phyloP scores from a whole-genome alignment of 176 grass and related monocot species.

The Rhynchospora breviuscula region DNA sequence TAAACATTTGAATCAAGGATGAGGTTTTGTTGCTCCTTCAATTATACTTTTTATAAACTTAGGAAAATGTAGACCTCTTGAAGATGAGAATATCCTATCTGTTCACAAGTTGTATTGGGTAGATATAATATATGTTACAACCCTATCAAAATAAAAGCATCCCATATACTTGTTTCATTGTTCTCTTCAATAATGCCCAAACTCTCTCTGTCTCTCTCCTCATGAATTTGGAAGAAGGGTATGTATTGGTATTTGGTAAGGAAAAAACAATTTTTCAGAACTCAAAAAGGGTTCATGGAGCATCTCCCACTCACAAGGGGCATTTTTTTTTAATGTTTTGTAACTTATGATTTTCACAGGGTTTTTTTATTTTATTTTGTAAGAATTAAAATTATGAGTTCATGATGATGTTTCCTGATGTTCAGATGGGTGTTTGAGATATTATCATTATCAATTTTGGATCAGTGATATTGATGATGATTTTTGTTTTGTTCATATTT shows the following conservation, averaged over 20 bases:
- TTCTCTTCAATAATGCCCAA: neutral
- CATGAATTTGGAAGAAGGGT: neutral
- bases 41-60: neutral
- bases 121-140: slow-evolving; percentile 2
- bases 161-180: neutral
- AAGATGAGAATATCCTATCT: neutral
- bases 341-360: neutral
- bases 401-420: neutral
- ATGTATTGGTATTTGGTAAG: neutral
- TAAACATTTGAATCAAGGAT: slow-evolving; percentile 16
- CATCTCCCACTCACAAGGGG: neutral
- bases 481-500: slow-evolving; percentile 21
- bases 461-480: neutral
- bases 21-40: neutral
- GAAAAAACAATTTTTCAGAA: neutral
- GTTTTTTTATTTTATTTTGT: neutral
- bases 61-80: neutral
- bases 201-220: neutral
- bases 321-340: neutral
- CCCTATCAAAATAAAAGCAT: neutral
- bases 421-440: neutral
- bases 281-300: neutral
- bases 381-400: neutral
- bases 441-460: neutral
- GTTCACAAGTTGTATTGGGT: neutral